Conservation (phyloP, 208 protist species). For the Trypanosoma cruzi region DNA sequence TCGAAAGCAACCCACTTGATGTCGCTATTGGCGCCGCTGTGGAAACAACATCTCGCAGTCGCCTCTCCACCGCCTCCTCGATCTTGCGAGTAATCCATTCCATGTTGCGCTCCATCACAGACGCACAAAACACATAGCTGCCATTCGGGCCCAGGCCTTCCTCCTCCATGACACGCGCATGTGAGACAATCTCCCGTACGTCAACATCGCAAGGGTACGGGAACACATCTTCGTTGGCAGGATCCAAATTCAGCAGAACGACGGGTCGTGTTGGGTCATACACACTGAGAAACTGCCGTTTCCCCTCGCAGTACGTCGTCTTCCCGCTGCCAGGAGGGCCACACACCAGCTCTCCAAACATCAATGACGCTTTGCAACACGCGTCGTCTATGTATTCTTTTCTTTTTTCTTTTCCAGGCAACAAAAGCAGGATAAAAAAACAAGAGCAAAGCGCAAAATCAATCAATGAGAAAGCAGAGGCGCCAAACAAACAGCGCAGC, state of each 20-base stretch:
- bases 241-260: conserved; percentile 97
- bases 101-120: conserved; percentile 90
- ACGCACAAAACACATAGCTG: conserved; percentile 97
- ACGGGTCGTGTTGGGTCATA: conserved; percentile 88
- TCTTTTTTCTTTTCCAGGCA: too few species aligned
- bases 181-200: conserved; percentile 92
- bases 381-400: too few species aligned
- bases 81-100: conserved; percentile 77
- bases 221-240: conserved; percentile 97
- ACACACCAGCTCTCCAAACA: conserved; percentile 97
- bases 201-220: conserved; percentile 95
- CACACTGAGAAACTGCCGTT: conserved; percentile 94
- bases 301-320: conserved; percentile 97
- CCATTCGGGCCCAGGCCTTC: conserved; percentile 98
- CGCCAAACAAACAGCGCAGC: too few species aligned
- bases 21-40: background rate
- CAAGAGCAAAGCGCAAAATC: too few species aligned
- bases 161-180: conserved; percentile 92
- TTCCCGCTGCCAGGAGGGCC: conserved; percentile 96
- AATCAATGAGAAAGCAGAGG: too few species aligned
- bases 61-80: conserved; percentile 59
- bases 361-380: conserved; percentile 15
- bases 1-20: conserved; percentile 12
- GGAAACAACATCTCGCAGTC: conserved; percentile 50
- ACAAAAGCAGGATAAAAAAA: background rate